Base-by-base conservation (phyloP, 2,329 filamentous ascomycete species). In the Fusarium miscanthi region DNA sequence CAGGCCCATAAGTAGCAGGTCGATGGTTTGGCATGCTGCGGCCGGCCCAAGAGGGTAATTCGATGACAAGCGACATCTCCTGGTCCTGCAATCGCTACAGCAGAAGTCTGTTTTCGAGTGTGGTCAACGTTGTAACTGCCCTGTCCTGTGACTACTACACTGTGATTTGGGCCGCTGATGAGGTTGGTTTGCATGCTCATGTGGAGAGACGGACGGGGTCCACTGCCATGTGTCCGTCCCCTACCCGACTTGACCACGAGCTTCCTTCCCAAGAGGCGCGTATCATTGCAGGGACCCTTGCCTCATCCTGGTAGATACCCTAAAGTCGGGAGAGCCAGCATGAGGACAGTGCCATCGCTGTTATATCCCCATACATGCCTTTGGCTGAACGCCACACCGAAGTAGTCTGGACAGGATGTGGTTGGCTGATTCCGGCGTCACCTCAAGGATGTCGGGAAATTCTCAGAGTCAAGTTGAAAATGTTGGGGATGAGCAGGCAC, bases 211-310 rank as follows among this genome's bases (percentile, higher is more conserved):
- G 52, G 66, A 51, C 59, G 63, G 57, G 69, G 73, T 67, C 71
- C 75, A 77, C 71, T 76, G 72, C 75, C 72, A 76, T 76, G 75
- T 76, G 75, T 73, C 70, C 60, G 53, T 68, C 62, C 68, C 65
- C 66, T 74, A 65, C 72, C 65, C 45, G 59, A 64, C 69, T 66
- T 61, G 67, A 63, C 64, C 66, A 64, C 74, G 64, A 61, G 61
- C 62, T 70, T 72, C 33, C 62, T 70, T 69, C 38, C 51, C 70
- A 70, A 63, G 59, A 56, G 59, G 72, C 52, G 53, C 62, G 53
- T 69, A 63, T 69, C 41, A 37, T 59, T 68, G 41, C 72, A 75
- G 66, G 74, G 63, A 43, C 31, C 71, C 70, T 63, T 73, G 58
- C 41, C 54, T 27, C 25, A 56, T 59, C 57, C 56, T 49, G 35